Evolutionary conservation across 2,329 filamentous ascomycete genomes (phyloP).

Genomic region (Graphilbum fragrans): DNA sequence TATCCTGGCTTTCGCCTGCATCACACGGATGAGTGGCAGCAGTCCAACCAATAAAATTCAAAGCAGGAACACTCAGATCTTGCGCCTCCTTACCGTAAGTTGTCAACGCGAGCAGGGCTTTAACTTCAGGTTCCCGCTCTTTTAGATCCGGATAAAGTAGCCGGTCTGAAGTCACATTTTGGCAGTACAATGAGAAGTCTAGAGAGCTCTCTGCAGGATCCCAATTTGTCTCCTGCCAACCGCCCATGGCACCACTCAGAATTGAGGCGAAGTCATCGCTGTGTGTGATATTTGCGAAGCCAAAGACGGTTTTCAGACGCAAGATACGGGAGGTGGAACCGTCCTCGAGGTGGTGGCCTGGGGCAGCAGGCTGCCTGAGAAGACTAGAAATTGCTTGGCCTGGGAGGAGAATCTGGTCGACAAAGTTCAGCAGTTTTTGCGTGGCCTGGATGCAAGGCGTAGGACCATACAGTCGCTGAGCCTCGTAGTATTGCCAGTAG

Average conservation of each 20-base stretch:
- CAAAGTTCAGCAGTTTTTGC: conserved; percentile 39
- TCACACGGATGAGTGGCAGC: conserved; percentile 15
- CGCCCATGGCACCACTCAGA: conserved; percentile 27
- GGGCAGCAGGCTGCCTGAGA: background rate
- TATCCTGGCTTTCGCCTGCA: conserved; percentile 19
- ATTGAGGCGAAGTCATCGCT: conserved; percentile 35
- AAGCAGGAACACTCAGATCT: conserved; percentile 26
- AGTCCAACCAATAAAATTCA: conserved; percentile 40
- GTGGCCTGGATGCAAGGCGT: conserved; percentile 52
- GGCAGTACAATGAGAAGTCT: conserved; percentile 34
- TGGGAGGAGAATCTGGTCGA: conserved; percentile 38
- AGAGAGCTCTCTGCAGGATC: conserved; percentile 31
- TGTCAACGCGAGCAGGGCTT: conserved; percentile 26
- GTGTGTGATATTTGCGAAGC: conserved; percentile 28
- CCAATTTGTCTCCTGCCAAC: conserved; percentile 40
- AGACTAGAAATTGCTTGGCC: no score
- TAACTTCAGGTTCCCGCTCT: conserved; percentile 20
- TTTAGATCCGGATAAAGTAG: conserved; percentile 29
- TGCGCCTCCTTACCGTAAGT: conserved; percentile 26
- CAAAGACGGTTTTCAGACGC: conserved; percentile 30
- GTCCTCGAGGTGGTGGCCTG: background rate
- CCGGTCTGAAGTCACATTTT: conserved; percentile 26
- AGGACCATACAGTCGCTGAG: conserved; percentile 34
- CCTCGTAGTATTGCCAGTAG: conserved; percentile 54
- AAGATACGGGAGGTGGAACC: conserved; percentile 5